Percentiles rank a stretch among this genome's conserved stretches.
Evolutionary conservation across 2,329 filamentous ascomycete genomes (phyloP).

Genomic region (Clathrospora elynae): DNA sequence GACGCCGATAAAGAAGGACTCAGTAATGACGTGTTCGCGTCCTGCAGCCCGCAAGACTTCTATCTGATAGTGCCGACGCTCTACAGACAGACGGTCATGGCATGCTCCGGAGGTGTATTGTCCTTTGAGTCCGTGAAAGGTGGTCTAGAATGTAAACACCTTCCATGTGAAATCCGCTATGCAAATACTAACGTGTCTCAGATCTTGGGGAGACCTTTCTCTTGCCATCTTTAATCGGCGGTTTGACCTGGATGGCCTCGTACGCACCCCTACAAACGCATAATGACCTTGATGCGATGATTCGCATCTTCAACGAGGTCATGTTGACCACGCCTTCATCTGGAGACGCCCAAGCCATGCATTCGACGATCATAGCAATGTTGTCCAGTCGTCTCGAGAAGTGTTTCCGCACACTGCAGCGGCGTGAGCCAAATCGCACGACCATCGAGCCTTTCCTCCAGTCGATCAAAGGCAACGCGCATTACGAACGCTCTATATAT

Average conservation of each 20-base stretch:
- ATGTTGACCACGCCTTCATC: conserved; percentile 73
- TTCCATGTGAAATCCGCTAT: not conserved
- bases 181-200: conserved; percentile 37
- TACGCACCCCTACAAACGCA: conserved; percentile 69
- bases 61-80: conserved; percentile 77
- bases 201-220: conserved; percentile 80
- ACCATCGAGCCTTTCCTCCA: conserved; percentile 72
- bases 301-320: conserved; percentile 74
- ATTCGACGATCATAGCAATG: conserved; percentile 72
- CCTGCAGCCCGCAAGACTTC: conserved; percentile 81
- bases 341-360: conserved; percentile 72
- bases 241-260: conserved; percentile 71
- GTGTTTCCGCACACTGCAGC: conserved; percentile 69
- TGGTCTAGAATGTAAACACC: conserved; percentile 71
- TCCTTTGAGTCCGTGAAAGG: conserved; percentile 72
- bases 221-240: conserved; percentile 76
- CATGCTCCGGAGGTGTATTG: conserved; percentile 68
- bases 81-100: conserved; percentile 75
- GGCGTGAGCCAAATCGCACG: conserved; percentile 68
- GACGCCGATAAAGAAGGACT: conserved; percentile 70
- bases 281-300: conserved; percentile 68
- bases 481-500: conserved; percentile 65
- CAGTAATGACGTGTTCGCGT: conserved; percentile 79
- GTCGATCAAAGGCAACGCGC: conserved; percentile 64
- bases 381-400: conserved; percentile 71